Conservation (phyloP, 768 basidiomycete genomes). For the Arthromyces matolae region DNA sequence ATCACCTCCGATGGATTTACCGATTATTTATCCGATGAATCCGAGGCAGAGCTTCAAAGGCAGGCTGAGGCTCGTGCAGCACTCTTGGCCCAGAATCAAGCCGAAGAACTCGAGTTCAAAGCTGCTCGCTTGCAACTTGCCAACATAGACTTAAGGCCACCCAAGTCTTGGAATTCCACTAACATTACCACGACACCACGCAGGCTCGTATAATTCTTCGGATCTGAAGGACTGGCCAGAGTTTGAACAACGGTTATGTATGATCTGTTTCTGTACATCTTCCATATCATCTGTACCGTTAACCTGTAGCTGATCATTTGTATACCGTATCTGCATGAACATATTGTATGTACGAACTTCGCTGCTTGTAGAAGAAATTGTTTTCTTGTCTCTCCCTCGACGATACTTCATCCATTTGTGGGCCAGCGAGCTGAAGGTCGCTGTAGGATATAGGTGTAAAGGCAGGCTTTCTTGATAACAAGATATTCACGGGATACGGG, state of each 20-base stretch:
- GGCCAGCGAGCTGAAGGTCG: not conserved
- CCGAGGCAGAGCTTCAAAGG: conserved; percentile 83
- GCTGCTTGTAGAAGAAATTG: not conserved
- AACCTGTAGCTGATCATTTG: conserved; percentile 6
- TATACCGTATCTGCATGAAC: conserved; percentile 5
- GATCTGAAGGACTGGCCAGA: conserved; percentile 4
- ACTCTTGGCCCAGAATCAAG: conserved; percentile 71
- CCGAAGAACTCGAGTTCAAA: conserved; percentile 79
- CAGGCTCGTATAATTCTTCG: conserved; percentile 9
- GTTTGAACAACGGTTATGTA: conserved; percentile 1
- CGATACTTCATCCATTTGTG: not conserved
- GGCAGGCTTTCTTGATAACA: not conserved
- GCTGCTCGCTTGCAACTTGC: conserved; percentile 77
- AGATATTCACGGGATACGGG: conserved; percentile 5
- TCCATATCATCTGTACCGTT: conserved; percentile 9
- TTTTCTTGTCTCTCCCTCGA: not conserved
- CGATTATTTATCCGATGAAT: conserved; percentile 89
- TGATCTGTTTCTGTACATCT: conserved; percentile 10
- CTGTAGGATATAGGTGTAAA: not conserved
- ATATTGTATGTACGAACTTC: not conserved
- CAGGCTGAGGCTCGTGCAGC: conserved; percentile 82
- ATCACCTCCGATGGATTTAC: conserved; percentile 87
- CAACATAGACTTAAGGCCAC: conserved; percentile 69
- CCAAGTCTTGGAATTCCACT: conserved; percentile 69
- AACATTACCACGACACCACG: conserved; percentile 31